Base-by-base conservation (phyloP, 768 basidiomycete genomes). In the Leccinum disarticulatum region DNA sequence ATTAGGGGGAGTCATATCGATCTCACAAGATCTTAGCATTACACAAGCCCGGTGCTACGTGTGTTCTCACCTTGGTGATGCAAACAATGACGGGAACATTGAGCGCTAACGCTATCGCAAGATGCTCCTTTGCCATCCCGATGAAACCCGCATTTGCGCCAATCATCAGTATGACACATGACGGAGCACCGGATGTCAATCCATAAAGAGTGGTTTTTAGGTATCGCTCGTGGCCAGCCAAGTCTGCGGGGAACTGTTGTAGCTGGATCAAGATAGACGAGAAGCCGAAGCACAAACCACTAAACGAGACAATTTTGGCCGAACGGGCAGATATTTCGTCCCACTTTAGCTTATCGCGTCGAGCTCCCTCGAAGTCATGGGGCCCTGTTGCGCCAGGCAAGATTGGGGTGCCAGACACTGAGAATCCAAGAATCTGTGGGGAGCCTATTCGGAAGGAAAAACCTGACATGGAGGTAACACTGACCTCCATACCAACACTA, bases 1-100 rank as follows among this genome's bases (percentile, higher is more conserved):
- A 62, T 96, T 92, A 11, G 88, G 81, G 6, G 97, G 97, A 0
- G 96, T 98, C 96, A 97, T 98, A 72, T 98, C 97, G 67, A 97
- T 91, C 93, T 67, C 31, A 19, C 6, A 27, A 22, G 35, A 54
- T 6, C 38, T 61, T n/a, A 61, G 52, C 43, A 49, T 52, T 56
- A 58, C 58, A 15, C 13, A 22, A 50, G 54, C 11, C 47, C 38
- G n/a, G 46, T 58, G 38, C 15, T 25, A 19, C 47, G 50, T 28
- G 13, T 6, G 36, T 31, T 38, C 72, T 50, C 60, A 90, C 93
- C 83, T 98, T 98, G 4, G 96, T 98, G 59, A 98, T 88, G 72
- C 93, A 94, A 48, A 95, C 90, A 10, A 93, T 86, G 22, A 99
- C 87, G 3, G 97, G 97, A 1, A 98, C 91, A 68, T 88, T 93